Base-by-base conservation (phyloP, 495 filamentous ascomycete species). In the Elaphomyces granulatus region DNA sequence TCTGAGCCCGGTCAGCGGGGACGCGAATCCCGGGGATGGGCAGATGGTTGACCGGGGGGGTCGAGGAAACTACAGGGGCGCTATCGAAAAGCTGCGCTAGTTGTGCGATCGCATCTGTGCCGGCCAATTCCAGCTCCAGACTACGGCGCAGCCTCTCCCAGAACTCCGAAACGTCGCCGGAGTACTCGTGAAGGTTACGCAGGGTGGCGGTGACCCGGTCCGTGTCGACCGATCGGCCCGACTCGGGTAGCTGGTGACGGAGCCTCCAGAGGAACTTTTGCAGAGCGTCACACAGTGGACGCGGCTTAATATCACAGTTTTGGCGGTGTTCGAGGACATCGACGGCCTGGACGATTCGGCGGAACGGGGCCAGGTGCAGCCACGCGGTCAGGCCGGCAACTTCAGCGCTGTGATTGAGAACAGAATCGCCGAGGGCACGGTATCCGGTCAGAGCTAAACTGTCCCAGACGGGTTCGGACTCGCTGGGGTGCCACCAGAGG, bases 401-500 rank as follows among this genome's bases (percentile, higher is more conserved):
- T 45, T 68, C 63, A 15, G 63, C 61, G 37, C 66, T 69, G 41
- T 72, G 64, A 33, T 68, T 61, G 39, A 68, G 55, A 30, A 61
- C 54, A 2, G 62, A 62, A 37, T 63, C 60, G 12, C 62, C 61
- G 23, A 80, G 46, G 3, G 70, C 63, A 38, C 68, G 69, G 26
- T 78, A 67, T 15, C 77, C 75, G 18, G 76, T 78, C 56, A 73
- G 64, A 6, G 63, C 59, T 71, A 70, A 64, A 46, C 84, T 55
- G 72, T 98, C 49, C 84, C 88, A 47, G 77, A 87, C 63, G 66
- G 77, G 45, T 56, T 76, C 53, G 57, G 80, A 53, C 67, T 87
- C 49, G 40, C 70, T 58, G 50, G 60, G 53, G 46, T 78, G 72
- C 59, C 73, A 75, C 75, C 76, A 80, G n/a, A 80, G 58, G 20